Evolutionary conservation across 768 basidiomycete genomes (phyloP).

Genomic region (Nevesoporus exiguus): DNA sequence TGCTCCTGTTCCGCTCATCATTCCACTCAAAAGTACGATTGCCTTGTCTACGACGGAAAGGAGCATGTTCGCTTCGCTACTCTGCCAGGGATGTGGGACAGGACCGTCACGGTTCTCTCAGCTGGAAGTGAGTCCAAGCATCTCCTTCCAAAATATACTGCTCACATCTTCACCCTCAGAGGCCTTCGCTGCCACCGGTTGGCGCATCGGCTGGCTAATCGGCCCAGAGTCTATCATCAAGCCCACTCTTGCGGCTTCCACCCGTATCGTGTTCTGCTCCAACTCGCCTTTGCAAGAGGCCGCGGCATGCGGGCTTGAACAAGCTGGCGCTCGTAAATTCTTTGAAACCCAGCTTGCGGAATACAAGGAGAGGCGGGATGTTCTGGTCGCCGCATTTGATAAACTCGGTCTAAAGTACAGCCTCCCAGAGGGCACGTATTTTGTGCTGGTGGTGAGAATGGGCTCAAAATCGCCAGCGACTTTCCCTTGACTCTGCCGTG

Average conservation of each 20-base stretch:
- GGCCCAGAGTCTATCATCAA: conserved; percentile 78
- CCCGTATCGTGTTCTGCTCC: conserved; percentile 92
- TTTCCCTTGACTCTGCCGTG: conserved; percentile 7
- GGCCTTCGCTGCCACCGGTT: conserved; percentile 95
- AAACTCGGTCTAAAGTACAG: conserved; percentile 80
- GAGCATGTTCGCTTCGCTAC: conserved; percentile 91
- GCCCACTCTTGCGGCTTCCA: conserved; percentile 86
- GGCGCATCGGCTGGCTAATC: conserved; percentile 97
- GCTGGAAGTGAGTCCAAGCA: conserved; percentile 70
- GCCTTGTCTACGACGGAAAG: conserved; percentile 81
- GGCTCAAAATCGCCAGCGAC: not conserved
- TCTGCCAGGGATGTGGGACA: conserved; percentile 98
- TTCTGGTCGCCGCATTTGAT: conserved; percentile 82
- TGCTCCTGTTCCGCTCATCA: not conserved
- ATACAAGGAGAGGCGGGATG: conserved; percentile 73
- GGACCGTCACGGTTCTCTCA: conserved; percentile 94
- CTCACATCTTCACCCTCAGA: conserved; percentile 45
- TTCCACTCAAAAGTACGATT: conserved; percentile 71
- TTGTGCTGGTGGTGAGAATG: conserved; percentile 72
- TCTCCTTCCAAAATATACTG: not conserved
- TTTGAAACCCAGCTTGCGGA: conserved; percentile 73
- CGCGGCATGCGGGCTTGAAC: conserved; percentile 83
- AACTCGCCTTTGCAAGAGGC: conserved; percentile 97
- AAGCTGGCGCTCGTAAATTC: conserved; percentile 66
- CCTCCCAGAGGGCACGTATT: conserved; percentile 87